Conservation (phyloP, 164 flowering plant genomes). For the Tetrastigma voinierianum region DNA sequence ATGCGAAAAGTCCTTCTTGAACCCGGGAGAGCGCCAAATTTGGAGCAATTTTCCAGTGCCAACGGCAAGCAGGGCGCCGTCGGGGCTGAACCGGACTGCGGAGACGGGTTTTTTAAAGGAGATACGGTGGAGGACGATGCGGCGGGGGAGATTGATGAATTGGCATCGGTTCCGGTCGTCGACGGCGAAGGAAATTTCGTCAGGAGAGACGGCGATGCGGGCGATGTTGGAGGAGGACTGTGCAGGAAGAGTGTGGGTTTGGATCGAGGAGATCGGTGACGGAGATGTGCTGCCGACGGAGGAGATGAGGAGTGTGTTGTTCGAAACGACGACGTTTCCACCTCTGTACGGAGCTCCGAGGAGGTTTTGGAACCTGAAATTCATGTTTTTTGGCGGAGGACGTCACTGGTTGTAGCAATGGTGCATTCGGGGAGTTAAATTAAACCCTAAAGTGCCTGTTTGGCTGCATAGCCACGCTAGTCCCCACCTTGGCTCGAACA, state of each 20-base stretch:
- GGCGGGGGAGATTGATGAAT: constrained; percentile 73
- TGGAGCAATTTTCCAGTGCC: constrained; percentile 75
- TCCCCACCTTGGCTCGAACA: too few relatives aligned
- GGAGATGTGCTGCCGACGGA: constrained; percentile 88
- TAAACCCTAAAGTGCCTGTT: too few relatives aligned
- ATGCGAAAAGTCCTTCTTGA: constrained; percentile 79
- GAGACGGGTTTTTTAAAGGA: constrained; percentile 68
- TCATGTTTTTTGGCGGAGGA: constrained; percentile 40
- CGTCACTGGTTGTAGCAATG: too few relatives aligned
- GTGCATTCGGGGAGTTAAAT: too few relatives aligned
- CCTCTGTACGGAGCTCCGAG: constrained; percentile 97
- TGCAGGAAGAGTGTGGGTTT: constrained; percentile 69
- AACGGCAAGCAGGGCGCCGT: constrained; percentile 70
- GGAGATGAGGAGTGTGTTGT: constrained; percentile 61
- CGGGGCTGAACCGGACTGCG: constrained; percentile 65
- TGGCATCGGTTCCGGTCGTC: constrained; percentile 70
- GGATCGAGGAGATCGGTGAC: constrained; percentile 78
- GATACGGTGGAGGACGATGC: constrained; percentile 76
- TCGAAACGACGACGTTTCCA: constrained; percentile 62
- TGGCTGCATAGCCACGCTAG: too few relatives aligned
- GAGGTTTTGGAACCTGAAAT: constrained; percentile 84
- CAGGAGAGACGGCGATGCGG: constrained; percentile 77
- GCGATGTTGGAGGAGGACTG: constrained; percentile 70
- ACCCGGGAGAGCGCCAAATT: constrained; percentile 90
- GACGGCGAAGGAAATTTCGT: constrained; percentile 66